A percentile compares a stretch with the other conserved stretches of the same genome.
Conservation (phyloP, 1,284 basidiomycete species). For the Tetrapyrgos nigripes region DNA sequence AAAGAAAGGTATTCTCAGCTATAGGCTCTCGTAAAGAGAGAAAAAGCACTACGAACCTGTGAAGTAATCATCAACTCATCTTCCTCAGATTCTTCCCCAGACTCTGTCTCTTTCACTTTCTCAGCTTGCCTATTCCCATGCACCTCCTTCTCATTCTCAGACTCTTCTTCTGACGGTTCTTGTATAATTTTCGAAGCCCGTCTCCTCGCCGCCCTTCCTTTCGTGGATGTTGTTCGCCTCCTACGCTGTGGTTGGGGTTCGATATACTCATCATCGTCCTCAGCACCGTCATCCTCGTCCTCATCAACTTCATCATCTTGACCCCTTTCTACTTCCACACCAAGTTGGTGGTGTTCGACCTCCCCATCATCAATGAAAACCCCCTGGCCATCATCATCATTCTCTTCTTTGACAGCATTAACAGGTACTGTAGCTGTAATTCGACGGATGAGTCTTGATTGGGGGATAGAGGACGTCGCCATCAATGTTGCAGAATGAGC, state of each 20-base stretch:
- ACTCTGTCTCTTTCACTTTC: background rate
- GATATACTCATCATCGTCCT: background rate
- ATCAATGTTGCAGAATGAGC: slow-evolving; percentile 14
- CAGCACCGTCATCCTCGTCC: background rate
- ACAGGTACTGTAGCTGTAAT: slow-evolving; percentile 46
- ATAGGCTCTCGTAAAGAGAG: too few relatives aligned
- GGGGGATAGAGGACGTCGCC: too few relatives aligned
- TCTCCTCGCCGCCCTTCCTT: too few relatives aligned
- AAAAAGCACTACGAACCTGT: slow-evolving; percentile 2
- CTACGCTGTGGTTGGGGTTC: background rate
- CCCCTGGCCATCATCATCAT: too few relatives aligned
- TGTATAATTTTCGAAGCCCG: too few relatives aligned
- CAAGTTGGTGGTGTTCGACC: slow-evolving; percentile 32
- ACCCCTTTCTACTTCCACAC: background rate
- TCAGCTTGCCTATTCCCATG: background rate
- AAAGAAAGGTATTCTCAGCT: too few relatives aligned
- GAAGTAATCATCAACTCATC: slow-evolving; percentile 47
- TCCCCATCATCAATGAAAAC: slow-evolving; percentile 49
- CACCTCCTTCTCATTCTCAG: too few relatives aligned
- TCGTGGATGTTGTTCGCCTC: too few relatives aligned
- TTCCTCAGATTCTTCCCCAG: slow-evolving; percentile 1
- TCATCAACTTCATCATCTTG: background rate
- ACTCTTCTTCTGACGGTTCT: too few relatives aligned
- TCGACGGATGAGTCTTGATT: slow-evolving; percentile 39
- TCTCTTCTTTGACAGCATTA: too few relatives aligned